Evolutionary conservation across 2,329 filamentous ascomycete species (phyloP).

Genomic region (Emmonsia crescens): DNA sequence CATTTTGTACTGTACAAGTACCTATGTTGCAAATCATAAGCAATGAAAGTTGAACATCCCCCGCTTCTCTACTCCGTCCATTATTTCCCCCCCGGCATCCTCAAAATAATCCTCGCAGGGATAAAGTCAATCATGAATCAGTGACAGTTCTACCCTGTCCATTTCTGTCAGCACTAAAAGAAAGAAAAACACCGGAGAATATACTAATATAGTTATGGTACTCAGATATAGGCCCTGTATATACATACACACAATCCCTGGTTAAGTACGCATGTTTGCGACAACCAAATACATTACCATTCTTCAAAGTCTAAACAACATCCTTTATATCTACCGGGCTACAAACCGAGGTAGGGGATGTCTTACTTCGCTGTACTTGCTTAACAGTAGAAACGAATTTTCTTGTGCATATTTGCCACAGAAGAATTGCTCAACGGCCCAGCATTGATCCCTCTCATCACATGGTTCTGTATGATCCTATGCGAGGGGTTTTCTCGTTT

Average conservation of each 20-base stretch:
- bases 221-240: too few relatives aligned
- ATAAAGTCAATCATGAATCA: neutral
- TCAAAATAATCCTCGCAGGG: neutral
- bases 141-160: neutral
- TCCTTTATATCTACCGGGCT: neutral
- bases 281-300: neutral
- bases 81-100: neutral
- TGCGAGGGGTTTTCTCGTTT: neutral
- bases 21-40: too few relatives aligned
- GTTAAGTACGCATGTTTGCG: too few relatives aligned
- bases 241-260: too few relatives aligned
- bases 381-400: neutral
- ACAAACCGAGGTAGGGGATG: neutral
- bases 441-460: neutral
- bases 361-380: neutral
- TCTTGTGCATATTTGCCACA: neutral
- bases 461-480: neutral
- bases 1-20: neutral
- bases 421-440: neutral
- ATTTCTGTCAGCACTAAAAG: neutral
- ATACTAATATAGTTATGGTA: neutral
- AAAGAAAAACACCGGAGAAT: neutral
- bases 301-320: too few relatives aligned
- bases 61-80: neutral
- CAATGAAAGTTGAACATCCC: too few relatives aligned